A percentile compares a stretch with the other conserved stretches of the same genome.
phyloP scores from a whole-genome alignment of 2,329 filamentous ascomycete genomes.

The Ophiocordyceps unilateralis region DNA sequence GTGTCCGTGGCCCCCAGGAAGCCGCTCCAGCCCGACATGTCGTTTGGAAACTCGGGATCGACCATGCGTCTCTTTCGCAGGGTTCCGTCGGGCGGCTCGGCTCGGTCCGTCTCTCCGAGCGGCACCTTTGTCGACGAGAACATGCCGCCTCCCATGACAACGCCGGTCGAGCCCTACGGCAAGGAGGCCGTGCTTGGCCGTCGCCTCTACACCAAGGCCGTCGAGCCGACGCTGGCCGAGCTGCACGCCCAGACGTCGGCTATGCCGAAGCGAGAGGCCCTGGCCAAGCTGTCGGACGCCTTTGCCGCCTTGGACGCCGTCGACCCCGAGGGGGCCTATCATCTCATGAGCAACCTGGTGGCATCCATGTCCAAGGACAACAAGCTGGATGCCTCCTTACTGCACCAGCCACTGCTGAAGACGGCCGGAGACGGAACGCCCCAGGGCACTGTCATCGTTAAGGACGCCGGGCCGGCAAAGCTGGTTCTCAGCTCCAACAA shows the following conservation, averaged over 20 bases:
- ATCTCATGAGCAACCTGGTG: slow-evolving; percentile 63
- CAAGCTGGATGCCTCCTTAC: slow-evolving; percentile 38
- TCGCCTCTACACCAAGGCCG: slow-evolving; percentile 60
- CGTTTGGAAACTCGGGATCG: slow-evolving; percentile 83
- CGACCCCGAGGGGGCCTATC: slow-evolving; percentile 80
- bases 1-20: slow-evolving; percentile 40
- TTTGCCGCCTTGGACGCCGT: slow-evolving; percentile 71
- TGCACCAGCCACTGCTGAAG: slow-evolving; percentile 23
- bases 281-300: slow-evolving; percentile 69
- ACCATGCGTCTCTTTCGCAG: slow-evolving; percentile 84
- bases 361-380: slow-evolving; percentile 54
- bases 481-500: slow-evolving; percentile 67
- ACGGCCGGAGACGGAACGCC: slow-evolving; percentile 26
- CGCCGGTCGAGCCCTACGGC: slow-evolving; percentile 38
- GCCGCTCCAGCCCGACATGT: slow-evolving; percentile 76
- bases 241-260: slow-evolving; percentile 61
- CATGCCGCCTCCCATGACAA: slow-evolving; percentile 27
- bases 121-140: slow-evolving; percentile 45
- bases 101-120: slow-evolving; percentile 18
- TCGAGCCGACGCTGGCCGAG: slow-evolving; percentile 74
- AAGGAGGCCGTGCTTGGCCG: slow-evolving; percentile 76
- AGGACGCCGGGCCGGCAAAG: slow-evolving; percentile 37
- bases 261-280: slow-evolving; percentile 58
- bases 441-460: slow-evolving; percentile 40
- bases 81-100: slow-evolving; percentile 53